A percentile compares a stretch with the other conserved stretches of the same genome.
Conservation (phyloP, 805 yeast species). For the Candida chauliodis region DNA sequence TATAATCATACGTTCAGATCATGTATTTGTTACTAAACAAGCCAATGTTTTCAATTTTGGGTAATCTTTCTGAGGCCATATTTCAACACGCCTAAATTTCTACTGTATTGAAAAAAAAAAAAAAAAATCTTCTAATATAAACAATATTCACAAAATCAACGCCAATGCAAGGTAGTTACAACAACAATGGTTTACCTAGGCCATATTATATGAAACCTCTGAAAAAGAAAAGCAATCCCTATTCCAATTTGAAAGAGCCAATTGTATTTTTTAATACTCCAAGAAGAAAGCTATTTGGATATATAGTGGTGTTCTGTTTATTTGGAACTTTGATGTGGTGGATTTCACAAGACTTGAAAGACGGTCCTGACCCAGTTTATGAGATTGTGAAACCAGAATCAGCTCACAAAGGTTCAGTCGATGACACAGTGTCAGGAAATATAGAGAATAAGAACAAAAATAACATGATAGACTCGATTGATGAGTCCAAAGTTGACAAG, state of each 20-base stretch:
- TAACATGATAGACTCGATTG: slow-evolving; percentile 26
- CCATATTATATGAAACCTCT: slow-evolving; percentile 45
- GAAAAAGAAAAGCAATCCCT: slow-evolving; percentile 31
- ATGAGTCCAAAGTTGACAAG: slow-evolving; percentile 26
- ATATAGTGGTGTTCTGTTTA: slow-evolving; percentile 29
- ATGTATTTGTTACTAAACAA: too few relatives aligned
- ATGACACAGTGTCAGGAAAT: slow-evolving; percentile 1
- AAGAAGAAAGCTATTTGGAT: slow-evolving; percentile 36
- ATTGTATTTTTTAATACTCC: slow-evolving; percentile 31
- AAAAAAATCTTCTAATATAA: slow-evolving; percentile 3
- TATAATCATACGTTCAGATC: too few relatives aligned
- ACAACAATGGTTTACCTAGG: slow-evolving; percentile 40
- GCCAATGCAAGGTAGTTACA: slow-evolving; percentile 42
- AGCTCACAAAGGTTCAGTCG: not conserved
- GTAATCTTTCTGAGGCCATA: too few relatives aligned
- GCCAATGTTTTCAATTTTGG: too few relatives aligned
- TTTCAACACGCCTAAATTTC: not conserved
- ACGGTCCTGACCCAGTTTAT: slow-evolving; percentile 23
- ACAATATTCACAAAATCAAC: too few relatives aligned
- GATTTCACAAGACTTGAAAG: slow-evolving; percentile 34
- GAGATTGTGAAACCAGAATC: slow-evolving; percentile 20
- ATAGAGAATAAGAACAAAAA: slow-evolving; percentile 15
- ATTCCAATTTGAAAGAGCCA: slow-evolving; percentile 28
- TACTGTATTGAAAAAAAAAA: not conserved
- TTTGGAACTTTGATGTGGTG: slow-evolving; percentile 34